Evolutionary conservation across 345 rosid species (phyloP).

Genomic region (Capsella bursapastoris): DNA sequence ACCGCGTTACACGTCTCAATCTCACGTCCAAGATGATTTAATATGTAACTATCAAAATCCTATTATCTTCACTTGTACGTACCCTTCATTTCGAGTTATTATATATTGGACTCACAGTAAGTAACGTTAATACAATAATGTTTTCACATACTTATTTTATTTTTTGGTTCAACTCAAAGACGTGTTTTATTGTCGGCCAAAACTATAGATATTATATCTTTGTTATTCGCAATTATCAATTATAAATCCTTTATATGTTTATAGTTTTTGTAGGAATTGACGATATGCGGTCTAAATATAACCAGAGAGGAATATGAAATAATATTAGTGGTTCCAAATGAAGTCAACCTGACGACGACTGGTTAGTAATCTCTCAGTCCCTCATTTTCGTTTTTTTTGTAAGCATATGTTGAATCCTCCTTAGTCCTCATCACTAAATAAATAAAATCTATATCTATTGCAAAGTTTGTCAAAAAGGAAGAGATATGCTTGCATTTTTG

Average conservation of each 20-base stretch:
- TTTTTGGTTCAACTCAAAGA: neutral
- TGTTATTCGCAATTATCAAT: too few relatives aligned
- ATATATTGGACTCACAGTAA: neutral
- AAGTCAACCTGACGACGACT: conserved; percentile 19
- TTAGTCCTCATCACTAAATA: too few relatives aligned
- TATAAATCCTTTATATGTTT: neutral
- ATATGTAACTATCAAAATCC: neutral
- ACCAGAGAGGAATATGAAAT: neutral
- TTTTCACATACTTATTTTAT: neutral
- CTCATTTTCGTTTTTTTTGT: conserved; percentile 1
- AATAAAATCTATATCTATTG: neutral
- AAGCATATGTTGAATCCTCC: neutral
- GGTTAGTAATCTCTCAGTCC: conserved; percentile 16
- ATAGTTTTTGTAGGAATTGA: neutral
- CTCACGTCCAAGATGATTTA: too few relatives aligned
- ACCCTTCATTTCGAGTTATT: neutral
- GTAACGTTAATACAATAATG: neutral
- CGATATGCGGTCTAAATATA: neutral
- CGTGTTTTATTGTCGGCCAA: conserved; percentile 20
- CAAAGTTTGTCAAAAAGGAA: neutral
- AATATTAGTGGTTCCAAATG: conserved; percentile 9
- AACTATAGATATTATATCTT: neutral
- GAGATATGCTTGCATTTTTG: neutral
- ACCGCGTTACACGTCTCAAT: too few relatives aligned
- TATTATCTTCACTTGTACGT: neutral